Percentiles rank a stretch among this genome's conserved stretches.
These are phyloP conservation scores for Babesia ovis DNA, from an alignment of 169 alveolate species.

Conservation along the genomic window DNA sequence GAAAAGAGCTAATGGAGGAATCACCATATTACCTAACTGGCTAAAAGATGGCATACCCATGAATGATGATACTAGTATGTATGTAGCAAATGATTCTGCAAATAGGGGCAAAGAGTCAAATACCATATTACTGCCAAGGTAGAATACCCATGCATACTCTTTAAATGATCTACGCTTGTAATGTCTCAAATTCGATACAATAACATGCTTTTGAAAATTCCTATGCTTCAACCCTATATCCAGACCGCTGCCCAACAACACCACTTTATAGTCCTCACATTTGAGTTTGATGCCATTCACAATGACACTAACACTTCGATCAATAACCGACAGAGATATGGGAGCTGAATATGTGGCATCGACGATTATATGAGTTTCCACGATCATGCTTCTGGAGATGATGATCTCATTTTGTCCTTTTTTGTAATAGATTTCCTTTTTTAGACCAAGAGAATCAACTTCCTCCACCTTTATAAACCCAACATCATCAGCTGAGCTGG, in stretches of 20 bases:
- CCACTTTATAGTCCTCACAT: neutral
- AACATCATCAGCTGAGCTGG: neutral
- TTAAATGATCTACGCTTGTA: neutral
- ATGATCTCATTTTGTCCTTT: neutral
- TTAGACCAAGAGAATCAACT: neutral
- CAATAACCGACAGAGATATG: neutral
- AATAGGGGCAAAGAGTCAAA: neutral
- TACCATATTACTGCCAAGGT: neutral
- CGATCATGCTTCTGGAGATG: constrained; percentile 4
- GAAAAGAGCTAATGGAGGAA: neutral
- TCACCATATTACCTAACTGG: neutral
- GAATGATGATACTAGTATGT: neutral
- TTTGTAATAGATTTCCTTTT: neutral
- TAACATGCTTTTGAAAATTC: neutral
- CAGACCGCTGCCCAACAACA: neutral
- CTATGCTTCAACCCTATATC: neutral
- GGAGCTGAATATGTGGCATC: neutral
- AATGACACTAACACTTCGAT: neutral
- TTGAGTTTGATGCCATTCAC: constrained; percentile 3
- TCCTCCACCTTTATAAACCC: constrained; percentile 11
- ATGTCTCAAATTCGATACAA: neutral
- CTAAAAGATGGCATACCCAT: neutral
- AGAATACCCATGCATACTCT: neutral
- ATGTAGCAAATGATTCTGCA: constrained; percentile 6
- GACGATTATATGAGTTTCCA: neutral